phyloP scores from a whole-genome alignment of 208 protist genomes.

The Willaertia magna region DNA sequence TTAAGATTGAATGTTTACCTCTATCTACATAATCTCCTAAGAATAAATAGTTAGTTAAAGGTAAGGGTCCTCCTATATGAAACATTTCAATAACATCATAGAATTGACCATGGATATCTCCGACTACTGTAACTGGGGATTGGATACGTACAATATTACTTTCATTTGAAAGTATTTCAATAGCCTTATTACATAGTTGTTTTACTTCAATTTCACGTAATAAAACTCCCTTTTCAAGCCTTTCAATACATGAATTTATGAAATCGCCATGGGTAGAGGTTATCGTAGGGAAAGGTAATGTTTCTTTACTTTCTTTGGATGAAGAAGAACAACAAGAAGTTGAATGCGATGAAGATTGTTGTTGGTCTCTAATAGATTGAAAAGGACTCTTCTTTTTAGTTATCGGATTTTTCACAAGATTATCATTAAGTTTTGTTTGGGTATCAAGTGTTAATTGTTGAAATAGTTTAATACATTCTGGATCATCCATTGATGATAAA shows the following conservation, averaged over 20 bases:
- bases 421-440: too few relatives aligned
- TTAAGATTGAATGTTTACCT: conserved; percentile 80
- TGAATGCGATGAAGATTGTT: too few relatives aligned
- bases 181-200: conserved; percentile 22
- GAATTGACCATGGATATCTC: conserved; percentile 98
- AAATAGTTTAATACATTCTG: too few relatives aligned
- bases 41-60: conserved; percentile 65
- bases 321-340: too few relatives aligned
- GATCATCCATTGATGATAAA: too few relatives aligned
- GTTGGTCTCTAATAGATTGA: too few relatives aligned
- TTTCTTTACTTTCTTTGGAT: too few relatives aligned
- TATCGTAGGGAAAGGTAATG: too few relatives aligned
- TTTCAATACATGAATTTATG: conserved; percentile 69
- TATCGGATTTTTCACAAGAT: too few relatives aligned
- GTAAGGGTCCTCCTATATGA: conserved; percentile 67
- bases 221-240: conserved; percentile 37
- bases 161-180: conserved; percentile 59
- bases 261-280: too few relatives aligned
- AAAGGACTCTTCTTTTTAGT: too few relatives aligned
- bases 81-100: conserved; percentile 89
- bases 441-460: too few relatives aligned
- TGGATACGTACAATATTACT: conserved; percentile 81
- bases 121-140: conserved; percentile 85
- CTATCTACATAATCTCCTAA: conserved; percentile 87
- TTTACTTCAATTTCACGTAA: conserved; percentile 22